Evolutionary conservation across 306 rosid genomes (phyloP), one percentile per base, ranked within the genome.

Genomic region (Cucurbita ficifolia): DNA sequence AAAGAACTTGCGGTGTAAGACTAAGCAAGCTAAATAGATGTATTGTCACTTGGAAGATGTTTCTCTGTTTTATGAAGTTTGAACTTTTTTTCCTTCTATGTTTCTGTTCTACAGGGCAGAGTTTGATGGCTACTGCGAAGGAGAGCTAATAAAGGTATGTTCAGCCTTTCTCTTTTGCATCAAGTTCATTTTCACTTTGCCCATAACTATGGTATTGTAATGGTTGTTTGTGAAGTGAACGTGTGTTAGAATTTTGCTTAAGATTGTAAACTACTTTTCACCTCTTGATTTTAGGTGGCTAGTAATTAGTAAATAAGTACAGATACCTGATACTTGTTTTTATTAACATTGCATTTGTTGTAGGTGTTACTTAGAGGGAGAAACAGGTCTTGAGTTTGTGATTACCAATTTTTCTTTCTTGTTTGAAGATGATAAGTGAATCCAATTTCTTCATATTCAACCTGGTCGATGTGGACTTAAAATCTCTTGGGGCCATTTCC

Each of bases 61-160:
- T n/a, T 72, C 18, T 72, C 19, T 74, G 19, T 13, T 74, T 55
- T 22, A 4, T 7, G 5, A 40, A 40, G 39, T 24, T 65, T 75
- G 46, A 71, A 54, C 33, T 72, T 79, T 45, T 48, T 40, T 68
- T 21, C 55, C 58, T 57, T 46, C 36, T 55, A 5, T 57, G 42
- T 49, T 48, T 48, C 74, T 70, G 49, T 77, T 75, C 54, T 84
- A 72, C 97, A 93, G 96, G 63, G 90, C 88, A 55, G 96, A 86
- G 86, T 88, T 88, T 85, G 91, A 90, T 70, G 96, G 96, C 75
- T 90, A 88, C 77, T 90, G 93, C 43, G 92, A 93, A 81, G 96
- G 84, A 45, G 96, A 88, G 82, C 82, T 87, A 53, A 78, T 90
- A 79, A 90, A 90, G 92, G 96, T 93, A 78, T 54, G 64, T 12